Conservation (phyloP, 2,329 filamentous ascomycete species). For the Reticulascus tulasneorum region DNA sequence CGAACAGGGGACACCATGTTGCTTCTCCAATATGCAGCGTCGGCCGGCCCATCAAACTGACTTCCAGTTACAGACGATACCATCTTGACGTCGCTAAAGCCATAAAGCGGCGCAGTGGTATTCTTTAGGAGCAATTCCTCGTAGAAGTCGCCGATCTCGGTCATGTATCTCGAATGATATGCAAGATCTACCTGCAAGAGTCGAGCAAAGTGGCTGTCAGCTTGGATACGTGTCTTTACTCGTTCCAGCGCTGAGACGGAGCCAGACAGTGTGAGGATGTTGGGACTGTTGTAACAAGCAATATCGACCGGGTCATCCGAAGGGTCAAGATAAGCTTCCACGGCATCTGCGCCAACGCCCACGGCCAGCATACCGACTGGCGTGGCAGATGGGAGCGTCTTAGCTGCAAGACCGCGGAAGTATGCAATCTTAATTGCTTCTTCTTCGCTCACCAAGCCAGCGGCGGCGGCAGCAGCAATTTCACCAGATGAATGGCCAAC, state of each 20-base stretch:
- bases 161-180: constrained; percentile 12
- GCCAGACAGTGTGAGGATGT: constrained; percentile 10
- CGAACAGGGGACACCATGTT: constrained; percentile 7
- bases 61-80: constrained; percentile 13
- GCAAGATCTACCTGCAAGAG: constrained; percentile 17
- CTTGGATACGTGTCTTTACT: constrained; percentile 15
- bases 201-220: constrained; percentile 20
- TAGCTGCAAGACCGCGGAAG: constrained; percentile 3
- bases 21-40: constrained; percentile 5
- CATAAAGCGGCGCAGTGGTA: too few relatives aligned
- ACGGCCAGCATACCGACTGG: constrained; percentile 4
- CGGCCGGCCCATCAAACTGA: not conserved
- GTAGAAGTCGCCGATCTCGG: constrained; percentile 1
- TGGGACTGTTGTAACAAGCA: constrained; percentile 11
- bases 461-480: constrained; percentile 15
- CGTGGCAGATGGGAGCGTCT: not conserved
- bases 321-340: not conserved
- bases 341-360: not conserved
- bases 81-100: constrained; percentile 1
- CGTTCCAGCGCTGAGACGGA: not conserved
- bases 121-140: not conserved
- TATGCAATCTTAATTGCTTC: constrained; percentile 7
- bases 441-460: constrained; percentile 9
- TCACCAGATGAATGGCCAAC: constrained; percentile 17
- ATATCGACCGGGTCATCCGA: not conserved